Percentiles rank a stretch among this genome's conserved stretches.
Conservation (phyloP, 2,329 filamentous ascomycete species). For the Colletotrichum camelliae region DNA sequence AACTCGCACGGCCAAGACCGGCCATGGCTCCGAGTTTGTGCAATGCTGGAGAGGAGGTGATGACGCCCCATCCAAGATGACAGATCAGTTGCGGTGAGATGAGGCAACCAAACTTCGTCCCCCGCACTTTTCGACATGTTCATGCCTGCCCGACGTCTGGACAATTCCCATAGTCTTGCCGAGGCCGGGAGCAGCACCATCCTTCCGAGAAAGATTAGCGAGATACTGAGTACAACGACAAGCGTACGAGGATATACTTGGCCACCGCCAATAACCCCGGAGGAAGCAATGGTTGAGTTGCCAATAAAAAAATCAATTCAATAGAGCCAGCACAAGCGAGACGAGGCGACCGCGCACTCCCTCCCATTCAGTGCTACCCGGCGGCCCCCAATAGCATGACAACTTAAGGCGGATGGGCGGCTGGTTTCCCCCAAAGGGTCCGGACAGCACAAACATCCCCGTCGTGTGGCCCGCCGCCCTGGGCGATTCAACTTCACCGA, state of each 20-base stretch:
- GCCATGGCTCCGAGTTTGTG: not conserved
- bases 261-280: not conserved
- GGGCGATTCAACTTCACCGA: constrained; percentile 3
- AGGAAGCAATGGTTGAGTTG: not conserved
- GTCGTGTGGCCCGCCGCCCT: constrained; percentile 5
- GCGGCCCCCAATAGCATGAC: constrained; percentile 7
- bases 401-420: not conserved
- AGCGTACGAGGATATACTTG: not conserved
- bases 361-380: not conserved
- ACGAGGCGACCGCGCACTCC: not conserved
- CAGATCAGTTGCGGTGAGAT: constrained; percentile 22
- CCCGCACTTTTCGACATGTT: not conserved
- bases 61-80: constrained; percentile 2
- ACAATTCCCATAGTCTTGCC: not conserved
- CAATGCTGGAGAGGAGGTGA: not conserved
- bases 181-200: not conserved
- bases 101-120: not conserved
- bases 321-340: not conserved
- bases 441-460: not conserved
- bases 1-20: constrained; percentile 12
- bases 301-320: not conserved
- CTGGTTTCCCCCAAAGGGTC: not conserved
- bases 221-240: not conserved
- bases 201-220: constrained; percentile 17
- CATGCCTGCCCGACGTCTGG: not conserved